A percentile compares a stretch with the other conserved stretches of the same genome.
These are phyloP conservation scores for Calycina herbarum DNA, from an alignment of 2,329 filamentous ascomycete species.

Conservation along the genomic window DNA sequence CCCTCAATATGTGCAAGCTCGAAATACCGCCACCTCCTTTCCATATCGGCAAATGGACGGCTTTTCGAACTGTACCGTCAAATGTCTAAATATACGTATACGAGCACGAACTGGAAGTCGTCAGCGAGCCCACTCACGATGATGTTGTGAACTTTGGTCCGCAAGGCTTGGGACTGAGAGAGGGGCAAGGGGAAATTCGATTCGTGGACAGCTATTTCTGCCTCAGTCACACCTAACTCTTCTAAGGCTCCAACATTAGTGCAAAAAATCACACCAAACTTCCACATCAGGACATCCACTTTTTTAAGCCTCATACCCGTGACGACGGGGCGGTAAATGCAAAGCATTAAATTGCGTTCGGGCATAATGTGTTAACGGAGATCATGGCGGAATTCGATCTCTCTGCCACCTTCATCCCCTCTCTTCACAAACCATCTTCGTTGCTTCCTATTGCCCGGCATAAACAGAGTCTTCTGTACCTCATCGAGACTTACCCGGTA, in stretches of 20 bases:
- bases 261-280: neutral
- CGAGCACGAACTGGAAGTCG: neutral
- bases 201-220: neutral
- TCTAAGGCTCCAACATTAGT: neutral
- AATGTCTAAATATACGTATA: neutral
- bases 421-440: constrained; percentile 80
- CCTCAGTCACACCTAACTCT: neutral
- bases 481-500: constrained; percentile 80
- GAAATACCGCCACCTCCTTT: too few relatives aligned
- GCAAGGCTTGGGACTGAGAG: neutral
- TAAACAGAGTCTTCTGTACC: constrained; percentile 75
- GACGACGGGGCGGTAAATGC: neutral
- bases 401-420: constrained; percentile 67
- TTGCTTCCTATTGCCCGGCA: constrained; percentile 87
- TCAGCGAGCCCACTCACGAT: neutral
- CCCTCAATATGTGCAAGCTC: too few relatives aligned
- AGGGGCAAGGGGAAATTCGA: constrained; percentile 7
- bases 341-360: constrained; percentile 1
- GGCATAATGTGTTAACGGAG: neutral
- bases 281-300: neutral
- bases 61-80: too few relatives aligned
- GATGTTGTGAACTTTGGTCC: neutral
- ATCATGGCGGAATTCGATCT: constrained; percentile 53
- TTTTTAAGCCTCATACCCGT: constrained; percentile 10
- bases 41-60: too few relatives aligned